Base-by-base conservation (phyloP, 192 early-diverging fungal species). In the Glomus cerebriforme region DNA sequence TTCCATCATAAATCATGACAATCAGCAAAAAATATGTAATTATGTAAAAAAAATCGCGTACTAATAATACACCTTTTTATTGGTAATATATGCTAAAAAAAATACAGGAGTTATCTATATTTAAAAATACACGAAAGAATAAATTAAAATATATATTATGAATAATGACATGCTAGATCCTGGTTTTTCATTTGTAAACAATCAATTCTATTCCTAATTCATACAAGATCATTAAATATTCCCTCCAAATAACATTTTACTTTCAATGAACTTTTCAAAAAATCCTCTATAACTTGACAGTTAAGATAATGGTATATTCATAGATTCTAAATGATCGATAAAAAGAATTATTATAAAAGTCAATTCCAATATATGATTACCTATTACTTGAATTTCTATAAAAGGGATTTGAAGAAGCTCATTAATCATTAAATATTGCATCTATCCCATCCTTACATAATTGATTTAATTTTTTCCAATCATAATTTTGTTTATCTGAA, bases 291-390 rank as follows among this genome's bases (percentile, higher is more conserved):
- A 19, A 66, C 64, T 32, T 66, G 32, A 66, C 64, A 15, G 17
- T 66, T 35, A 66, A 66, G 17, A 7, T 1, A 19, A 66, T 66
- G 2, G 32, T 34, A 66, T 66, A 66, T 32, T 66, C 29, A 19
- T 24, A 66, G 2, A 37, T 66, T 66, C 7, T 66, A 32, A 66
- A 66, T 4, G 29, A 66, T 19, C 32, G 32, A 66, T 66, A 66
- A 66, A 65, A 66, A 35, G 64, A 66, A 66, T 66, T 66, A 66
- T 66, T 66, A 31, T 66, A 66, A 60, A 37, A 66, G 32, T 66
- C 12, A 32, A 31, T 66, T 15, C 29, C 7, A 66, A 35, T 31
- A 66, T 13, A 15, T 2, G 15, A 35, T 66, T 32, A 37, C 32
- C 1, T 35, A 66, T 66, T 19, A 66, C 32, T 66, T 66, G 64